These are phyloP conservation scores for Puya raimondii DNA, from an alignment of 176 grass and related monocot genomes.

Conservation along the genomic window DNA sequence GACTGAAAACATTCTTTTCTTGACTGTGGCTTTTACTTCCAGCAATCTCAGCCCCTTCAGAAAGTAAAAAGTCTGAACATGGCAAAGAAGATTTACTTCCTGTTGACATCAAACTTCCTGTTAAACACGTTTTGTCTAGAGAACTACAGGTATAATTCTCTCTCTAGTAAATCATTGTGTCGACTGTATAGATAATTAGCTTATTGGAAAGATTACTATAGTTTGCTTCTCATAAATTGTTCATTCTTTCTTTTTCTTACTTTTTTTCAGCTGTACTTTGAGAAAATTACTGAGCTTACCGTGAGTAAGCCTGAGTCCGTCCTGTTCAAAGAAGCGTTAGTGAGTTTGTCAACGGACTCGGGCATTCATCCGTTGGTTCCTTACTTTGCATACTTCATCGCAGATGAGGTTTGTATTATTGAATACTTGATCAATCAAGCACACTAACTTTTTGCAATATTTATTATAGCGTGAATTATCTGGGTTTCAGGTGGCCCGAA, in stretches of 20 bases:
- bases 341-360: constrained; percentile 84
- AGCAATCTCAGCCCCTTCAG: constrained; percentile 56
- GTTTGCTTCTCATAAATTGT: constrained; percentile 5
- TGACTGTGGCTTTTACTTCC: not conserved
- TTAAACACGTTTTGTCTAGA: constrained; percentile 94
- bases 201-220: not conserved
- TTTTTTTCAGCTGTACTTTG: constrained; percentile 83
- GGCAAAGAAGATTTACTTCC: constrained; percentile 69
- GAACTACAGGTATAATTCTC: constrained; percentile 55
- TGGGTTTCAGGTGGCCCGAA: constrained; percentile 69
- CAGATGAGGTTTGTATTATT: constrained; percentile 49
- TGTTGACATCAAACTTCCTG: constrained; percentile 82
- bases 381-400: constrained; percentile 93
- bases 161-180: not conserved
- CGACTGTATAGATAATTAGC: not conserved
- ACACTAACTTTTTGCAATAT: not conserved
- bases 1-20: too few relatives aligned
- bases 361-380: constrained; percentile 89
- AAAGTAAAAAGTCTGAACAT: constrained; percentile 64
- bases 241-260: constrained; percentile 18
- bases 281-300: constrained; percentile 92
- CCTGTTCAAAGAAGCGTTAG: constrained; percentile 80
- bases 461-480: constrained; percentile 15
- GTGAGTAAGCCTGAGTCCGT: constrained; percentile 53
- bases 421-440: constrained; percentile 1